These are phyloP conservation scores for Xylaria sp. DNA, from an alignment of 2,329 filamentous ascomycete genomes.

Conservation along the genomic window DNA sequence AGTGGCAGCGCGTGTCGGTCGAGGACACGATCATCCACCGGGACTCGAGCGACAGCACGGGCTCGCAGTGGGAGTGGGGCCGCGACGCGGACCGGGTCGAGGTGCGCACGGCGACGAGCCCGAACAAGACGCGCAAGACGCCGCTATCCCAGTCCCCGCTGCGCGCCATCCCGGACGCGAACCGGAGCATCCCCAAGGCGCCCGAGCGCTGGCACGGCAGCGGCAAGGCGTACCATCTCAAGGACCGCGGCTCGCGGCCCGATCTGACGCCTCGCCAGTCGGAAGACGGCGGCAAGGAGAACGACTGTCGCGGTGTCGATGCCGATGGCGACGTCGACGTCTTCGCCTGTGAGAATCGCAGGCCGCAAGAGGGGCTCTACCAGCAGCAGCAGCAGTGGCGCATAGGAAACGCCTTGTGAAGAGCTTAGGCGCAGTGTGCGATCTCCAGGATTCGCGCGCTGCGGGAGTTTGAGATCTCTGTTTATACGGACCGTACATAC, in stretches of 20 bases:
- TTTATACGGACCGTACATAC: background rate
- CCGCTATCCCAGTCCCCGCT: conserved; percentile 32
- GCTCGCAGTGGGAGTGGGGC: background rate
- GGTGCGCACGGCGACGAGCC: background rate
- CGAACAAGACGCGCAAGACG: background rate
- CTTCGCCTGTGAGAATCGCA: background rate
- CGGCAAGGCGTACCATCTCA: conserved; percentile 25
- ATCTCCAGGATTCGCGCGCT: no score
- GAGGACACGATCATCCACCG: conserved; percentile 24
- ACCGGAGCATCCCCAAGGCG: conserved; percentile 51
- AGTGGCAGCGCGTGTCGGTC: conserved; percentile 23
- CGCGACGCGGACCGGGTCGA: background rate
- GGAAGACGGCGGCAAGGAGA: conserved; percentile 27
- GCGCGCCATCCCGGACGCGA: conserved; percentile 51
- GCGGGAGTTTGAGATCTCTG: no score
- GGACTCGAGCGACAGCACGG: conserved; percentile 7
- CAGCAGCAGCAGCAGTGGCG: conserved; percentile 16
- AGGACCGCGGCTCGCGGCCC: conserved; percentile 23
- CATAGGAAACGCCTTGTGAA: conserved; percentile 28
- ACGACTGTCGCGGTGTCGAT: conserved; percentile 11
- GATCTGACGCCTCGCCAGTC: conserved; percentile 2
- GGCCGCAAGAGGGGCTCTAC: background rate
- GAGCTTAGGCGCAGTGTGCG: no score
- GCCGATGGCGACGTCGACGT: conserved; percentile 27
- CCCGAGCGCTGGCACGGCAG: conserved; percentile 47